Percentiles rank a stretch among this genome's conserved stretches.
phyloP scores from a whole-genome alignment of 2,329 filamentous ascomycete species.

The Trichoderma sp. region DNA sequence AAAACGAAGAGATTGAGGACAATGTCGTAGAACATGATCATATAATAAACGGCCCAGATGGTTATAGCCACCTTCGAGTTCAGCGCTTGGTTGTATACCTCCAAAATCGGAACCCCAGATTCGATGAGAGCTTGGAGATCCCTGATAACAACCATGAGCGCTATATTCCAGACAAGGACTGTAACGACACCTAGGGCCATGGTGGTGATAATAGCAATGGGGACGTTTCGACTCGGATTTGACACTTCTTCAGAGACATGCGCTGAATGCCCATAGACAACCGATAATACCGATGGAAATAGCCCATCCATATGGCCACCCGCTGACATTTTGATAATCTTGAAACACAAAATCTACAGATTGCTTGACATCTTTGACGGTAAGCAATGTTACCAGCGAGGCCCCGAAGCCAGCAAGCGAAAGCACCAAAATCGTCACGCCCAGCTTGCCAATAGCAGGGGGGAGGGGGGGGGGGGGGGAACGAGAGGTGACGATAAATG shows the following conservation, averaged over 20 bases:
- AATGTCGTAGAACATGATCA: slow-evolving; percentile 29
- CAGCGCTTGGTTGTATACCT: slow-evolving; percentile 27
- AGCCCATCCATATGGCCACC: slow-evolving; percentile 28
- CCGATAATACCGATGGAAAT: slow-evolving; percentile 26
- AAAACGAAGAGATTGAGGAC: slow-evolving; percentile 29
- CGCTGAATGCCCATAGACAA: slow-evolving; percentile 27
- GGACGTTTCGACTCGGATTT: slow-evolving; percentile 28
- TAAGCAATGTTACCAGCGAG: slow-evolving; percentile 24
- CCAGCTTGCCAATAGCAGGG: slow-evolving; percentile 25
- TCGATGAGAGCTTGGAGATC: slow-evolving; percentile 26
- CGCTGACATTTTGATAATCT: slow-evolving; percentile 26
- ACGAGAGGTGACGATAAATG: slow-evolving; percentile 22
- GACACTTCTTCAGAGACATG: slow-evolving; percentile 27
- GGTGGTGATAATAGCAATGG: slow-evolving; percentile 27
- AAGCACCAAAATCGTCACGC: slow-evolving; percentile 25
- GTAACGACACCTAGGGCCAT: slow-evolving; percentile 26
- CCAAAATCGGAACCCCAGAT: slow-evolving; percentile 26
- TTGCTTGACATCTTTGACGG: slow-evolving; percentile 24
- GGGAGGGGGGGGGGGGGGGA: slow-evolving; percentile 26
- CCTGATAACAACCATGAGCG: slow-evolving; percentile 27
- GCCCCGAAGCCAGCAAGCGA: slow-evolving; percentile 27
- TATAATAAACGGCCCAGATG: slow-evolving; percentile 27
- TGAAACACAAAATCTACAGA: slow-evolving; percentile 22
- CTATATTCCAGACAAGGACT: slow-evolving; percentile 26
- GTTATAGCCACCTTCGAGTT: slow-evolving; percentile 27